Evolutionary conservation across 768 basidiomycete genomes (phyloP), one percentile per base, ranked within the genome.

Genomic region (Peribolospora baueri): DNA sequence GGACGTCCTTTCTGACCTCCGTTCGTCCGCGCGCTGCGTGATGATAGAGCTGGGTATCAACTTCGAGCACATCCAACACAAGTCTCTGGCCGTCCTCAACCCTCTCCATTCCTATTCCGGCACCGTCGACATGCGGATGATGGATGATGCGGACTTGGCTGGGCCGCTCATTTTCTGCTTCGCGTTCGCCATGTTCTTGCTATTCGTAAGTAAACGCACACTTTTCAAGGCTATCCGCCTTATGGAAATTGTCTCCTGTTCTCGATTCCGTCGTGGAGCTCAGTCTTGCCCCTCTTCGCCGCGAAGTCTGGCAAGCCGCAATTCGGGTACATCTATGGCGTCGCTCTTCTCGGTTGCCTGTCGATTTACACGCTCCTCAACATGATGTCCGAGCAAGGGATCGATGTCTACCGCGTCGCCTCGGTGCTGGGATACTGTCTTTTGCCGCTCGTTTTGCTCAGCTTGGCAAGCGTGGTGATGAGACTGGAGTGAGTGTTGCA

Each of bases 81-180:
- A 97, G 71, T 84, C 88, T 36, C 69, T 90, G 68, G 88, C 93
- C 0, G 93, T 97, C 6, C 77, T 98, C 52, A 97, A 98, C 64
- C 93, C 93, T 3, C 70, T 97, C 25, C 61, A 61, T 54, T 25
- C 25, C 25, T 25, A 25, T 25, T 25, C 25, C 25, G 25, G 25
- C 25, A 25, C 25, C 25, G 76, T 90, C 41, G 81, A 93, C 58
- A 84, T 82, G 59, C 81, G 76, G 56, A 97, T 98, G 57, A 98
- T 98, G 93, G 93, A 98, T 68, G 93, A 98, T 62, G 90, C 91
- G 25, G 93, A 98, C 69, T 74, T 98, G 40, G 88, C 91, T 7
- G 93, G 93, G 0, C 93, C 93, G 7, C 76, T 95, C 49, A 76
- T 95, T 5, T 95, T 95, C 70, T 81, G 81, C 65, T 85, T 97